Percentiles rank a stretch among this genome's conserved stretches.
Conservation (phyloP, 2,329 filamentous ascomycete species). For the Aspergillus ochraceus region DNA sequence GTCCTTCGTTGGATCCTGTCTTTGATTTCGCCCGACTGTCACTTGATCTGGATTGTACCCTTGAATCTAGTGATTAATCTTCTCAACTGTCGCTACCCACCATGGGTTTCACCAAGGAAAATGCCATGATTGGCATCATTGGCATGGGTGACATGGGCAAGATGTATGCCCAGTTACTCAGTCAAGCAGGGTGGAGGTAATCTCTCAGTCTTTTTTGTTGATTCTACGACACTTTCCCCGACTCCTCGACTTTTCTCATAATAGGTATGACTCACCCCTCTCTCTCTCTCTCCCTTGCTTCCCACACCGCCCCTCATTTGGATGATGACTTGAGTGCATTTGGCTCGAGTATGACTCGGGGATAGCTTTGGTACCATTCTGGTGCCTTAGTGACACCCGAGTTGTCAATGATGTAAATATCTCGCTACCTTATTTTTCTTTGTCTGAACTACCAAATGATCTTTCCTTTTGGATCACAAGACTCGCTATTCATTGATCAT, state of each 20-base stretch:
- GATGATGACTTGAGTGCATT: constrained; percentile 99
- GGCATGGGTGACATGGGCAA: constrained; percentile 99
- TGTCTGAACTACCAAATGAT: constrained; percentile 67
- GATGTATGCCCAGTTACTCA: constrained; percentile 91
- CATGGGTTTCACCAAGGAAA: constrained; percentile 54
- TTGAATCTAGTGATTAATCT: background rate
- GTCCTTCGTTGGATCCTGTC: background rate
- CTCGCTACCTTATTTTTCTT: constrained; percentile 93
- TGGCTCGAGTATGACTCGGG: constrained; percentile 94
- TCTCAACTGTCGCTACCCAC: constrained; percentile 1
- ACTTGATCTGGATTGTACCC: background rate
- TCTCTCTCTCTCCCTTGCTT: constrained; percentile 6
- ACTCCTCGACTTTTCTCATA: constrained; percentile 25
- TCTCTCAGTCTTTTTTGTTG: constrained; percentile 10
- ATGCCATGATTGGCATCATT: constrained; percentile 86
- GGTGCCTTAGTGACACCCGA: constrained; percentile 60
- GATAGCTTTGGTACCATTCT: constrained; percentile 70
- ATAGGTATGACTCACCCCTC: constrained; percentile 28
- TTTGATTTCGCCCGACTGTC: background rate
- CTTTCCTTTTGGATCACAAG: background rate
- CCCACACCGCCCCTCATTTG: constrained; percentile 19
- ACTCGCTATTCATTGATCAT: constrained; percentile 7
- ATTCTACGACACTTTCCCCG: constrained; percentile 10
- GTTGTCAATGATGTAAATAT: constrained; percentile 97
- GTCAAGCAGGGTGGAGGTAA: constrained; percentile 88